A percentile compares a stretch with the other conserved stretches of the same genome.
Evolutionary conservation across 176 grass and related monocot species (phyloP).

Genomic region (Paspalum vaginatum): DNA sequence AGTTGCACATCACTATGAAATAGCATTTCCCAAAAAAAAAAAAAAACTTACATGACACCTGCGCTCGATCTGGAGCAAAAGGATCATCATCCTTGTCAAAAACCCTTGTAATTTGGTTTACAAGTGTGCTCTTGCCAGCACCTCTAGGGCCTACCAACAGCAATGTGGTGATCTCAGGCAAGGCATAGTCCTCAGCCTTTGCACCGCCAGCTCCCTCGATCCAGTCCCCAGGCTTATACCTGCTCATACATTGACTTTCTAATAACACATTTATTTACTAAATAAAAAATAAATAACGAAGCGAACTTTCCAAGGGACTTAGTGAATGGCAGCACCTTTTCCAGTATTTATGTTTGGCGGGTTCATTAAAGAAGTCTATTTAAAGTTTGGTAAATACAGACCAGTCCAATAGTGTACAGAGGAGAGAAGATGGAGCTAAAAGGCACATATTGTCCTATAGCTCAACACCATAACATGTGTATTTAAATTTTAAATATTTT

Average conservation of each 20-base stretch:
- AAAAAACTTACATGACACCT: slow-evolving; percentile 59
- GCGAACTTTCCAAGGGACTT: neutral
- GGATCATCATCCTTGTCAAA: slow-evolving; percentile 62
- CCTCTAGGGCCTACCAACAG: slow-evolving; percentile 78
- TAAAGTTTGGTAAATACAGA: neutral
- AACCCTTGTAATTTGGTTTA: slow-evolving; percentile 65
- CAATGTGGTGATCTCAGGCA: slow-evolving; percentile 69
- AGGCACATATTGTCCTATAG: neutral
- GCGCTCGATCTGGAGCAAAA: slow-evolving; percentile 44
- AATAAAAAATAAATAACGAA: neutral
- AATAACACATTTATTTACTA: neutral
- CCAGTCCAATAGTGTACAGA: neutral
- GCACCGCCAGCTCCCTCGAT: slow-evolving; percentile 51
- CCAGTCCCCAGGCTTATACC: slow-evolving; percentile 75
- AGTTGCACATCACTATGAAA: slow-evolving; percentile 14
- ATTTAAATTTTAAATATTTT: no score
- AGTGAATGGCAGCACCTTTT: neutral
- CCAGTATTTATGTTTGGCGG: neutral
- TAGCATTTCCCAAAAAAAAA: neutral
- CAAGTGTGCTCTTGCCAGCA: slow-evolving; percentile 76
- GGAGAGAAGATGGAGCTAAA: neutral
- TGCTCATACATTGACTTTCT: slow-evolving; percentile 32
- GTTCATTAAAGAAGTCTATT: neutral
- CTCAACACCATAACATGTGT: no score
- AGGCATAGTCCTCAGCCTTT: slow-evolving; percentile 53